Evolutionary conservation across 192 early-diverging fungal species (phyloP), one percentile per base, ranked within the genome.

Genomic region (Mortierella antarctica): DNA sequence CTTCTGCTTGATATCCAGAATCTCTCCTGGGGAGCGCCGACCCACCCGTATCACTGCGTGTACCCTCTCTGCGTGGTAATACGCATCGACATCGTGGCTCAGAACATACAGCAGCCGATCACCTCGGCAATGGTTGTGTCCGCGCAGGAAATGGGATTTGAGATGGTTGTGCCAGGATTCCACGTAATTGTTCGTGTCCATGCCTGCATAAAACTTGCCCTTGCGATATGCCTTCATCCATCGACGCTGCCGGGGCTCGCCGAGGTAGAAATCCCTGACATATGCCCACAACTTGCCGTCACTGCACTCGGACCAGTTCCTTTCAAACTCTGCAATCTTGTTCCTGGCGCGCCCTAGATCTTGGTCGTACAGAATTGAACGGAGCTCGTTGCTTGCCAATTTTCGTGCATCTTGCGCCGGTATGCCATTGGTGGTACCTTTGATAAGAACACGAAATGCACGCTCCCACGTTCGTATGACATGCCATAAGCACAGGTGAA

Each of bases 131-230:
- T 45, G 41, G 7, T 7, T 9, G 40, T 57, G 5, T 7, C 56
- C 56, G 6, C 56, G 14, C 6, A 57, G 20, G 23, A 57, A 57
- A 13, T 57, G 56, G 6, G 7, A 4, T 23, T 20, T 31, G 56
- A 57, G 56, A 23, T 31, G 56, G 55, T 60, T 60, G 40, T 60
- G 58, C 58, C 56, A 57, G 40, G 56, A 57, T 31, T 57, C 56
- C 4, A 57, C 52, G 13, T 53, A 53, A 14, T 53, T 53, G 52
- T 53, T 53, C 17, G 58, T 60, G 58, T 60, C 58, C 58, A 60
- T 60, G 4, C 31, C 21, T 1, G 40, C 58, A 42, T 42, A 60
- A 41, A 41, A 60, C 31, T 11, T 17, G 10, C 40, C 58, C n/a
- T 17, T 21, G 5, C 58, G 58, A 41, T 60, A 60, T 7, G 58